Evolutionary conservation across 768 basidiomycete genomes (phyloP), one percentile per base, ranked within the genome.

Genomic region (Boletus subcaerulescens): DNA sequence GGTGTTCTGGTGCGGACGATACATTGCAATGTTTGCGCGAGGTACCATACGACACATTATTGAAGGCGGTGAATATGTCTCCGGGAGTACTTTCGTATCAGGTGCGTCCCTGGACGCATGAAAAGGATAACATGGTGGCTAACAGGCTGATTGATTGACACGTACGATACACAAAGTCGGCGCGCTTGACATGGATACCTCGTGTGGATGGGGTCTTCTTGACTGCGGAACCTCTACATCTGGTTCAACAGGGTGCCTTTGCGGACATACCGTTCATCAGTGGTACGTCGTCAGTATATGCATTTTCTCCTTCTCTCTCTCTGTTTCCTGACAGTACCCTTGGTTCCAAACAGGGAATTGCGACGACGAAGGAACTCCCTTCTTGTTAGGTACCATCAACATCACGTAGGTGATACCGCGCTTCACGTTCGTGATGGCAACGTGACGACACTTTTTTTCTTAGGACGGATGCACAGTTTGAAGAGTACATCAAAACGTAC

Each of bases 291-390:
- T 26, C 26, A 1, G 7, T 26, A 26, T 26, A 9, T 26, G 8
- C 26, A 26, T 26, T 8, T 26, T 26, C 26, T 26, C 26, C 8
- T 26, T 26, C 26, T 8, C 26, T 26, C 26, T 26, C 22, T 24
- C 22, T n/a, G n/a, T 22, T 26, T 9, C 26, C 26, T 26, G 26
- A 26, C 26, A 9, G 10, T 24, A 17, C 2, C 9, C 15, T 14
- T 12, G 3, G 22, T 24, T 4, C 22, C 22, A 24, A 24, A 4
- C 33, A 52, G 50, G 77, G 2, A 63, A 73, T 45, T 68, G 67
- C 22, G 75, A 77, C 48, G 76, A 78, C 40, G 75, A 77, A 58
- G 76, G 74, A 51, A 76, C 75, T 2, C 41, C 77, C 3, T 81
- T 81, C 60, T 42, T 14, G 3, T 24, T 48, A 1, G 17, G 5